Base-by-base conservation (phyloP, 2,329 filamentous ascomycete genomes). In the Paecilomyces niveus region DNA sequence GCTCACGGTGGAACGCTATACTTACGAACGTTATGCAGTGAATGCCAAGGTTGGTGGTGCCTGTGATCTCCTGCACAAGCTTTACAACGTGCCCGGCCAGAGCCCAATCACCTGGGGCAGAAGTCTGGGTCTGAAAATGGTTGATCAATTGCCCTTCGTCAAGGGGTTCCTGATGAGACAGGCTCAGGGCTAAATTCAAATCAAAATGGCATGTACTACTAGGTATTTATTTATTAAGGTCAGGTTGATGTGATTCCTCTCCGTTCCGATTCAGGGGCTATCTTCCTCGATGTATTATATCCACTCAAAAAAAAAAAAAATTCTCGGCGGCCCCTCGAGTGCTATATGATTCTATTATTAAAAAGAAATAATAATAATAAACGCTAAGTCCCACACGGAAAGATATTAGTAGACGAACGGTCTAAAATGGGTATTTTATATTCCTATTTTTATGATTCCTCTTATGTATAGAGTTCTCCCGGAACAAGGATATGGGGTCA, bases 51-150 rank as follows among this genome's bases (percentile, higher is more conserved):
- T 80, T 92, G 57, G 92, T 85, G 58, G 89, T 88, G 53, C 90
- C 86, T 77, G 75, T 64, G 93, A 97, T 76, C 93, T 97, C 77
- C 78, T 97, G 65, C 92, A 97, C 74, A 96, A 93, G 78, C 76
- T 97, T 51, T 97, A 96, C 74, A 88, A 88, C n/a, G 85, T 90
- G 0, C 67, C 73, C 1, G 86, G 85, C 22, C 86, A 84, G 61
- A 90, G 90, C 0, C 92, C 92, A 0, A 76, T 97, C 33, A 89
- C 96, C 18, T 88, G 88, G 65, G 79, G 92, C 55, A 83, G 93
- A 61, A 92, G 89, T 56, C 69, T 91, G 53, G 93, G 93, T 0
- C 74, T 97, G 61, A 83, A 80, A 61, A 84, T 88, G 7, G 88
- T 97, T 61, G 88, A 97, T 74, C 82, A 83, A 1, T 69, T 96